Percentiles rank a stretch among this genome's conserved stretches.
Evolutionary conservation across 345 rosid genomes (phyloP).

Genomic region (Crucihimalaya himalaica): DNA sequence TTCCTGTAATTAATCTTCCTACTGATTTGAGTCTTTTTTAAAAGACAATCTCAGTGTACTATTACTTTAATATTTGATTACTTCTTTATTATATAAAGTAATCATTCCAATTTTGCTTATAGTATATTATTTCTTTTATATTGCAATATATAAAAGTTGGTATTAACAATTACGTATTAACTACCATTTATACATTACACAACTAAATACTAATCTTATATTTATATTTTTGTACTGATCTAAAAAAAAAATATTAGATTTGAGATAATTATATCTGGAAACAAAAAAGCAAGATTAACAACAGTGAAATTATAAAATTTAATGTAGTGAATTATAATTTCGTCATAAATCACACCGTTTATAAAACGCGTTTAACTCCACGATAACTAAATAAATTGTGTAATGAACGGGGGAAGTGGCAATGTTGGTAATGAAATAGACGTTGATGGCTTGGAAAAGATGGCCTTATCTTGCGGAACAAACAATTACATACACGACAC

Average conservation of each 20-base stretch:
- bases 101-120: neutral
- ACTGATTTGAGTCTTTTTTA: neutral
- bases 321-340: neutral
- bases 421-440: conserved; percentile 34
- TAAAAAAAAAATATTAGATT: too few species aligned
- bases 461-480: conserved; percentile 39
- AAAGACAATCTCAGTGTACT: neutral
- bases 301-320: too few species aligned
- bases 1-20: neutral
- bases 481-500: conserved; percentile 39
- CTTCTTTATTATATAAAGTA: neutral
- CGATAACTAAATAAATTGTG: neutral
- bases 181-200: neutral
- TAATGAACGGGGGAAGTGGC: conserved; percentile 15
- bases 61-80: neutral
- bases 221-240: neutral
- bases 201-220: too few species aligned
- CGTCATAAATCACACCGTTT: neutral
- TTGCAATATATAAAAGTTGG: neutral
- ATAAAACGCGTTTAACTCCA: neutral
- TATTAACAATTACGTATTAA: neutral
- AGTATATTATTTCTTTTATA: neutral
- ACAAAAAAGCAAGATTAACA: too few species aligned
- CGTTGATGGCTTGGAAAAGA: conserved; percentile 34
- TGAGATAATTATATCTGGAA: neutral